phyloP scores from a whole-genome alignment of 1,139 yeast genomes.

The Debaryomycetaceae sp. region DNA sequence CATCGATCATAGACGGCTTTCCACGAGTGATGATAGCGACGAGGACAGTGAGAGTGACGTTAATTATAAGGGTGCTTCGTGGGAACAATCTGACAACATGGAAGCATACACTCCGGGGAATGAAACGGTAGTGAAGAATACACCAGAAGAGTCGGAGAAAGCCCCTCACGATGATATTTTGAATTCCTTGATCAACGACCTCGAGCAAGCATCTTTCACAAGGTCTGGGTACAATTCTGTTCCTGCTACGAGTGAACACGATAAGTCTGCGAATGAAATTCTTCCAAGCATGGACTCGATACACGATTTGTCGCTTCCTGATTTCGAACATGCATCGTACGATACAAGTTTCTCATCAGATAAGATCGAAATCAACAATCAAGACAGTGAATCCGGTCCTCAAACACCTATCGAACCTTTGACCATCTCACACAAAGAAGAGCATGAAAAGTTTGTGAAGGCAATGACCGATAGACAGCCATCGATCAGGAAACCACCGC shows the following conservation, averaged over 20 bases:
- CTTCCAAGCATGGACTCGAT: slow-evolving; percentile 23
- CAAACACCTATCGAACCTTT: slow-evolving; percentile 33
- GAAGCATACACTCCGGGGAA: slow-evolving; percentile 3
- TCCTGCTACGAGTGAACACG: slow-evolving; percentile 4
- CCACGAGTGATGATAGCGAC: neutral
- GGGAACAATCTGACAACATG: slow-evolving; percentile 1
- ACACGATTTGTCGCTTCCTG: slow-evolving; percentile 24
- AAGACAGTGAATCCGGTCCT: slow-evolving; percentile 11
- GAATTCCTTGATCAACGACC: slow-evolving; percentile 36
- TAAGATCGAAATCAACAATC: slow-evolving; percentile 7
- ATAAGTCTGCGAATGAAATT: slow-evolving; percentile 3
- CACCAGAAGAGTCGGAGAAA: neutral
- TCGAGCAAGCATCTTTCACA: slow-evolving; percentile 17
- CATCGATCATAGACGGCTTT: slow-evolving; percentile 16
- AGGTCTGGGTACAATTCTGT: neutral
- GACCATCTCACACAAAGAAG: slow-evolving; percentile 17
- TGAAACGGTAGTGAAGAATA: slow-evolving; percentile 4
- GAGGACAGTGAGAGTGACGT: neutral
- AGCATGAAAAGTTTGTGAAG: slow-evolving; percentile 27
- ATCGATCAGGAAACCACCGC: slow-evolving; percentile 36
- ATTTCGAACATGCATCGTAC: slow-evolving; percentile 20
- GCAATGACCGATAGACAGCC: slow-evolving; percentile 27
- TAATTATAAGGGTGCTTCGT: neutral
- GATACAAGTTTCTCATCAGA: slow-evolving; percentile 3
- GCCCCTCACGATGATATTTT: slow-evolving; percentile 18